Percentiles rank a stretch among this genome's conserved stretches.
These are phyloP conservation scores for Plenodomus tracheiphilus DNA, from an alignment of 2,329 filamentous ascomycete species.

Conservation along the genomic window DNA sequence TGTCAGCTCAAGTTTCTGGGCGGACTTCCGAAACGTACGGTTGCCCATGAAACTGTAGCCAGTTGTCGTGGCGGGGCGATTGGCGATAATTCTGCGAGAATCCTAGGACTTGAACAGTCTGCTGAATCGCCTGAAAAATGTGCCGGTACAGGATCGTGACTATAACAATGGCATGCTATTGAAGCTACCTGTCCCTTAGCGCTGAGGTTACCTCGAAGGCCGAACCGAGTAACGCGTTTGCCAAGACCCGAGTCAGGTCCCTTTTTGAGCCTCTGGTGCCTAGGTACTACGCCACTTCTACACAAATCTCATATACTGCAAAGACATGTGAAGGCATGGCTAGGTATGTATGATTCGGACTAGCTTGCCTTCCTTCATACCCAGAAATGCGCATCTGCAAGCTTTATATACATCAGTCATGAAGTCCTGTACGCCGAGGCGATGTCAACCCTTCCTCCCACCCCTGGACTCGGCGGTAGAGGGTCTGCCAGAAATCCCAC, in stretches of 20 bases:
- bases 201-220: conserved; percentile 17
- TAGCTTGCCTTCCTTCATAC: not conserved
- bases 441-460: conserved; percentile 31
- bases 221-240: conserved; percentile 24
- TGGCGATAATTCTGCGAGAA: not conserved
- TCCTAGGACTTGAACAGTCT: conserved; percentile 1
- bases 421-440: conserved; percentile 39
- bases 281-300: not conserved
- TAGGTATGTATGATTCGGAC: not conserved
- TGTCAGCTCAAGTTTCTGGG: conserved; percentile 16
- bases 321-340: too few species aligned
- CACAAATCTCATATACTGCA: too few species aligned
- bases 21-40: conserved; percentile 16
- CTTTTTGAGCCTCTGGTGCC: conserved; percentile 8
- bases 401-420: conserved; percentile 40
- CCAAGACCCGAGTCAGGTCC: conserved; percentile 15
- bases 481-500: conserved; percentile 33
- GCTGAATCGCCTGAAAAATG: conserved; percentile 1
- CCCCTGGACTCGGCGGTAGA: conserved; percentile 34
- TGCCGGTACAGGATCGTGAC: conserved; percentile 4
- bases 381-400: conserved; percentile 10
- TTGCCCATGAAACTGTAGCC: conserved; percentile 5
- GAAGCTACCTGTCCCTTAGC: conserved; percentile 31
- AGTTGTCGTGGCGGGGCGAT: conserved; percentile 2
- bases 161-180: conserved; percentile 24